phyloP scores from a whole-genome alignment of 2,329 filamentous ascomycete species.

The Trichoderma sp. region DNA sequence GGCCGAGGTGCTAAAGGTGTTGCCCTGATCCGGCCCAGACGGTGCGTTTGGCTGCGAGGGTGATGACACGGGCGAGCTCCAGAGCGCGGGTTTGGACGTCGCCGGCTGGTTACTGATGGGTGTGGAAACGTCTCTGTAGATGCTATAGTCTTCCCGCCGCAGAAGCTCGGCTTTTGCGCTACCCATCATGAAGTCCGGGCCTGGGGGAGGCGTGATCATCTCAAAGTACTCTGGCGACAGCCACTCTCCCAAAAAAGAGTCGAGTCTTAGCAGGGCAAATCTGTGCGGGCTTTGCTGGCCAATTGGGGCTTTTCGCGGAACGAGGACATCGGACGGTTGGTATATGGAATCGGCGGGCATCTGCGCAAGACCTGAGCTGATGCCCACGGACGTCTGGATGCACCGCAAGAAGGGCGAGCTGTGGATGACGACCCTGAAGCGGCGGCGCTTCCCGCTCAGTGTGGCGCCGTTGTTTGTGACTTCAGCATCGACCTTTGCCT shows the following conservation, averaged over 20 bases:
- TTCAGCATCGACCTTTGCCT: conserved; percentile 52
- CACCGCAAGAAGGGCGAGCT: conserved; percentile 93
- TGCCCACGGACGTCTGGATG: conserved; percentile 86
- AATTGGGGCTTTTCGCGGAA: conserved; percentile 38
- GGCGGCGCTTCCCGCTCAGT: conserved; percentile 50
- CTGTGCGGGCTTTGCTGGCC: conserved; percentile 43
- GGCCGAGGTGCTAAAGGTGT: conserved; percentile 35
- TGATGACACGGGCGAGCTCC: conserved; percentile 40
- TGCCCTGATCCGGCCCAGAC: conserved; percentile 36
- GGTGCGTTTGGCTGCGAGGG: conserved; percentile 31
- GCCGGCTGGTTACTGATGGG: conserved; percentile 10
- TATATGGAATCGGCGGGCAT: conserved; percentile 40
- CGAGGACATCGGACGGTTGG: conserved; percentile 41
- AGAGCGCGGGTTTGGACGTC: conserved; percentile 36
- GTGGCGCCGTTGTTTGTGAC: conserved; percentile 34
- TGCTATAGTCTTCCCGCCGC: conserved; percentile 69
- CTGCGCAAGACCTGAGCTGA: conserved; percentile 81
- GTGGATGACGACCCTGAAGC: conserved; percentile 82
- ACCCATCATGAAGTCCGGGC: conserved; percentile 83
- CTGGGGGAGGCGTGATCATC: conserved; percentile 84
- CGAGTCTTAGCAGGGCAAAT: conserved; percentile 73
- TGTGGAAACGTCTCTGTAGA: conserved; percentile 42
- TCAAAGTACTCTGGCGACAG: conserved; percentile 92
- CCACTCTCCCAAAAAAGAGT: conserved; percentile 96
- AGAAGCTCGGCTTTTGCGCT: conserved; percentile 86